Base-by-base conservation (phyloP, 169 alveolate genomes). In the Perkinsus olseni region DNA sequence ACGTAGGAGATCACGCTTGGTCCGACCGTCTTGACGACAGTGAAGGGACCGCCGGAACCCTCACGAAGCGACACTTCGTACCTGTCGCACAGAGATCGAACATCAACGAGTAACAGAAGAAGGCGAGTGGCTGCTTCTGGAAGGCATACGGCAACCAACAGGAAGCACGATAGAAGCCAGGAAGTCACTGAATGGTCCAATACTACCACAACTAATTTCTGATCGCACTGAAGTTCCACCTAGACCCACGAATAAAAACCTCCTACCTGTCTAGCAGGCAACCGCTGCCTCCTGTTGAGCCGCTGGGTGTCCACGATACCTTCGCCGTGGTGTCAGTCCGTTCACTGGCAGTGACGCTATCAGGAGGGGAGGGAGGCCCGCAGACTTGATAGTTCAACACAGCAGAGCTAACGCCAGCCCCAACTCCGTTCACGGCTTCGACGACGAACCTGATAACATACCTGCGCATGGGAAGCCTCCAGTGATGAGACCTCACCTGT, bases 371-470 rank as follows among this genome's bases (percentile, higher is more conserved):
- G 4, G 82, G 82, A 21, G 82, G 82, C 6, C 93, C 93, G 39
- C 93, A 91, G 40, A 91, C 62, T 62, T 91, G 93, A 36, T 24
- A 28, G 1, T 37, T 48, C 74, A 91, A 91, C 39, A 91, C 93
- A 17, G 93, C 74, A 10, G 93, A 91, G 93, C 8, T 28, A 36
- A n/a, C 74, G 74, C 93, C 74, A 1, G 39, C 17, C 0, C 93
- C 93, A 38, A 91, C 93, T 37, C 51, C 74, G 74, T 91, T 91
- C 82, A 39, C 38, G 38, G 93, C 93, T 74, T 39, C 74, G 39
- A 91, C 62, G 51, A 91, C 92, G 92, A 91, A 91, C 36, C 92
- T 17, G 92, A n/a, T n/a, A 39, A 91, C 39, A 39, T 24, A 37
- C 82, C 82, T 13, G 34, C 1, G n/a, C n/a, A n/a, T n/a, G n/a